Percentiles rank a stretch among this genome's conserved stretches.
Conservation (phyloP, 371 early-diverging fungal species). For the Rhizopus stolonifer region DNA sequence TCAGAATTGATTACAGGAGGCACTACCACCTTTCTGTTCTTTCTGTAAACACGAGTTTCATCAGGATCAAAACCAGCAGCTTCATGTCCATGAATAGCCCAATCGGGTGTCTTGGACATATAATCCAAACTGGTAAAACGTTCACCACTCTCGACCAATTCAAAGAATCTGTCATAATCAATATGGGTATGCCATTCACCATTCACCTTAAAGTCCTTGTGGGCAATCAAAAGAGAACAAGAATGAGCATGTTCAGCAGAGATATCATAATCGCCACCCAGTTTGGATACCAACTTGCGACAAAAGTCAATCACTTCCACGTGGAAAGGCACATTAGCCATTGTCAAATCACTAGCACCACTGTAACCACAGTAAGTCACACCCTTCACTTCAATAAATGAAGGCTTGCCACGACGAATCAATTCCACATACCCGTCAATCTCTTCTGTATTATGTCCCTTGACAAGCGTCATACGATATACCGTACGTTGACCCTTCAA, state of each 20-base stretch:
- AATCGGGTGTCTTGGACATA: conserved; percentile 71
- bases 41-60: conserved; percentile 70
- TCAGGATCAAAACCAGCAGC: conserved; percentile 79
- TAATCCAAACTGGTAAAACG: conserved; percentile 73
- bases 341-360: conserved; percentile 69
- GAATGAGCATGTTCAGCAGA: conserved; percentile 79
- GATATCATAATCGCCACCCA: conserved; percentile 71
- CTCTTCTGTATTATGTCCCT: conserved; percentile 76
- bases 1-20: conserved; percentile 19
- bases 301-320: conserved; percentile 77
- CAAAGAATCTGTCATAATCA: conserved; percentile 75
- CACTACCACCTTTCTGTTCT: conserved; percentile 40
- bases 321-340: conserved; percentile 76
- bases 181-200: conserved; percentile 82
- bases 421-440: conserved; percentile 71
- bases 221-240: conserved; percentile 72
- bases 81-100: conserved; percentile 76
- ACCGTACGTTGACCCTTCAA: conserved; percentile 75
- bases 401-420: conserved; percentile 73
- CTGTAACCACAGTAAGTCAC: conserved; percentile 74
- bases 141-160: conserved; percentile 60
- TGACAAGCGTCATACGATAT: conserved; percentile 78
- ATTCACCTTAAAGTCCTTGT: conserved; percentile 66
- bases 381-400: conserved; percentile 80
- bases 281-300: conserved; percentile 50